Conservation (phyloP, 2,329 filamentous ascomycete genomes). For the Fusarium camptoceras region DNA sequence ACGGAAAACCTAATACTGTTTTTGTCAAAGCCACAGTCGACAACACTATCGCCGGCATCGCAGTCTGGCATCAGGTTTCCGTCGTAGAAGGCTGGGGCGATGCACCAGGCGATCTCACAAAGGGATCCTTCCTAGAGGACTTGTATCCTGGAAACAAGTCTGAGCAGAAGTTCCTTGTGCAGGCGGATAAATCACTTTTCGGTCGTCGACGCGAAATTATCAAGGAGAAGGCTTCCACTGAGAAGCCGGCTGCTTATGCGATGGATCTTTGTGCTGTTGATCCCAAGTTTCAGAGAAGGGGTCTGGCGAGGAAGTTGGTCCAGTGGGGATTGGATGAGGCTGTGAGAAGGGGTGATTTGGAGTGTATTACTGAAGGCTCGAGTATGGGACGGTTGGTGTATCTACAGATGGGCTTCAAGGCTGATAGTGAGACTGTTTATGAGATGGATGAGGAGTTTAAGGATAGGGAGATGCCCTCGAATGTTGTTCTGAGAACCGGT, state of each 20-base stretch:
- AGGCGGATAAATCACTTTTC: conserved; percentile 59
- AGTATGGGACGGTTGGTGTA: conserved; percentile 62
- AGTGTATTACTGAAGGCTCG: conserved; percentile 60
- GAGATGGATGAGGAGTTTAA: conserved; percentile 58
- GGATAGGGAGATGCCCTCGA: conserved; percentile 53
- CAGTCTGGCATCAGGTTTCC: conserved; percentile 67
- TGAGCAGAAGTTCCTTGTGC: conserved; percentile 60
- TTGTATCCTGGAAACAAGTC: conserved; percentile 57
- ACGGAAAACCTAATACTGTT: conserved; percentile 61
- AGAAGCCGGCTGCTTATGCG: conserved; percentile 60
- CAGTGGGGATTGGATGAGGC: conserved; percentile 61
- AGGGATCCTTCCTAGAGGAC: conserved; percentile 48
- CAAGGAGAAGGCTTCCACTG: conserved; percentile 52
- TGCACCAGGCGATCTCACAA: conserved; percentile 48
- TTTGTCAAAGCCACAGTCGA: conserved; percentile 66
- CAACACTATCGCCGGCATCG: conserved; percentile 60
- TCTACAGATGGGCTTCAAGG: conserved; percentile 58
- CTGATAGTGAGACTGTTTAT: conserved; percentile 58
- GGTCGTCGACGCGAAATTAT: conserved; percentile 57
- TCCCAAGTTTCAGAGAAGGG: conserved; percentile 63
- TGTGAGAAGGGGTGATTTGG: conserved; percentile 53
- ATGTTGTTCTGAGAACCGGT: conserved; percentile 61
- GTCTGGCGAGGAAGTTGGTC: conserved; percentile 59
- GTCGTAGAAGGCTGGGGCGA: conserved; percentile 62
- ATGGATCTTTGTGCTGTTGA: conserved; percentile 66